phyloP scores from a whole-genome alignment of 768 basidiomycete genomes.

The Leccinum broughii region DNA sequence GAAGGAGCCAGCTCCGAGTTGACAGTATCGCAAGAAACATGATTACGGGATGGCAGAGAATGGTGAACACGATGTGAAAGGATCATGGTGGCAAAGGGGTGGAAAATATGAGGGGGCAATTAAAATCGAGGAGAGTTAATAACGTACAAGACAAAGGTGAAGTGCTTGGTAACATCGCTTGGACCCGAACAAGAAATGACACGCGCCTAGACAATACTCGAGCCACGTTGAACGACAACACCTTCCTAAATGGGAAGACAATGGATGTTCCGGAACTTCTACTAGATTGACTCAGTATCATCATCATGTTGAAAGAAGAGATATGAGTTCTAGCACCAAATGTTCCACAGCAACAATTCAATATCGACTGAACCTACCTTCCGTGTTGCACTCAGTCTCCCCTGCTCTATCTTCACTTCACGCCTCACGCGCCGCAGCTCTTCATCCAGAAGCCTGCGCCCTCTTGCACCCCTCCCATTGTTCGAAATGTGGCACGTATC shows the following conservation, averaged over 20 bases:
- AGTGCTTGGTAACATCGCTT: slow-evolving; percentile 9
- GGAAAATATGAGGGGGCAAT: not conserved
- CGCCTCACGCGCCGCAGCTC: slow-evolving; percentile 38
- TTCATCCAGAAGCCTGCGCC: slow-evolving; percentile 30
- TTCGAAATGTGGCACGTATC: slow-evolving; percentile 52
- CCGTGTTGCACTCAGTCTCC: slow-evolving; percentile 49
- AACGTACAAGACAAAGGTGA: slow-evolving; percentile 11
- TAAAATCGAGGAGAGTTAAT: slow-evolving; percentile 6
- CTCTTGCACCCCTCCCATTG: slow-evolving; percentile 40
- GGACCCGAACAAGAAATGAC: slow-evolving; percentile 7
- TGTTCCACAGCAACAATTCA: slow-evolving; percentile 33
- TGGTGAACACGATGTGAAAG: slow-evolving; percentile 24
- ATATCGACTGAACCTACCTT: slow-evolving; percentile 51
- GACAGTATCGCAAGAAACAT: slow-evolving; percentile 1
- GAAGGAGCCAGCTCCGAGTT: slow-evolving; percentile 32
- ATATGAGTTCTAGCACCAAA: slow-evolving; percentile 7
- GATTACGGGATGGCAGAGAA: slow-evolving; percentile 14
- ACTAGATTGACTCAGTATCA: not conserved
- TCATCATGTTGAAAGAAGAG: not conserved
- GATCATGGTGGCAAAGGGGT: slow-evolving; percentile 25
- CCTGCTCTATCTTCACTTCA: slow-evolving; percentile 66
- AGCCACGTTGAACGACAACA: slow-evolving; percentile 23
- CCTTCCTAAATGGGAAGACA: slow-evolving; percentile 28
- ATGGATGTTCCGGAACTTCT: slow-evolving; percentile 5
- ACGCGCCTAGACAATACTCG: slow-evolving; percentile 19